phyloP scores from a whole-genome alignment of 345 rosid species.

The Mangifera indica region DNA sequence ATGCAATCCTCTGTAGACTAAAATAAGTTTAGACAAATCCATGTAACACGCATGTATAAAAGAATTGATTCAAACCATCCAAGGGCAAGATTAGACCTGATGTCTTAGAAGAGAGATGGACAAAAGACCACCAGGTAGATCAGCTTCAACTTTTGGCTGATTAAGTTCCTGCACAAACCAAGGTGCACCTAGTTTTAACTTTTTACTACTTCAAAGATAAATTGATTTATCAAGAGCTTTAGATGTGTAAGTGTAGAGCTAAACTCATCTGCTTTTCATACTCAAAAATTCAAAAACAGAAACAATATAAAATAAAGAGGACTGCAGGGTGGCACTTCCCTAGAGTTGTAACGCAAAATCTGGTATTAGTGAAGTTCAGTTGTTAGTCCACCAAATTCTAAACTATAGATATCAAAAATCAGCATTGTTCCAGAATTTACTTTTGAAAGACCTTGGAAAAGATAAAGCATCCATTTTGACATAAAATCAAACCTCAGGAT shows the following conservation, averaged over 20 bases:
- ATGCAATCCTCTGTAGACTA: slow-evolving; percentile 80
- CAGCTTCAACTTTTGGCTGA: slow-evolving; percentile 78
- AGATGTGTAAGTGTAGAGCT: background rate
- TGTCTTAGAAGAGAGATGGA: slow-evolving; percentile 86
- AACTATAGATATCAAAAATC: background rate
- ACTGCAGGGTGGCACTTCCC: background rate
- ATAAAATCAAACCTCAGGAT: slow-evolving; percentile 2
- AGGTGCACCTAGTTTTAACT: slow-evolving; percentile 11
- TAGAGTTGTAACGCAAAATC: background rate
- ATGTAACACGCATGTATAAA: slow-evolving; percentile 9
- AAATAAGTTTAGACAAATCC: slow-evolving; percentile 20
- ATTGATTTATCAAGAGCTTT: slow-evolving; percentile 6
- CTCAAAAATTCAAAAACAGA: background rate
- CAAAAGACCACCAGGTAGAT: slow-evolving; percentile 74
- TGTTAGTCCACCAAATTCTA: background rate
- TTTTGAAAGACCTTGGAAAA: background rate
- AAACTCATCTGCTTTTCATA: background rate
- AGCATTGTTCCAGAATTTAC: background rate
- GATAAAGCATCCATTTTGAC: background rate
- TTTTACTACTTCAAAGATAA: slow-evolving; percentile 15
- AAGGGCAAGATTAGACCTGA: slow-evolving; percentile 56
- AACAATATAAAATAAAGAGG: background rate
- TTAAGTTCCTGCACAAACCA: slow-evolving; percentile 62
- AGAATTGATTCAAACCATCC: slow-evolving; percentile 2
- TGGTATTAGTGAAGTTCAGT: background rate